Conservation (phyloP, 2,329 filamentous ascomycete species). For the Xylariaceae sp. region DNA sequence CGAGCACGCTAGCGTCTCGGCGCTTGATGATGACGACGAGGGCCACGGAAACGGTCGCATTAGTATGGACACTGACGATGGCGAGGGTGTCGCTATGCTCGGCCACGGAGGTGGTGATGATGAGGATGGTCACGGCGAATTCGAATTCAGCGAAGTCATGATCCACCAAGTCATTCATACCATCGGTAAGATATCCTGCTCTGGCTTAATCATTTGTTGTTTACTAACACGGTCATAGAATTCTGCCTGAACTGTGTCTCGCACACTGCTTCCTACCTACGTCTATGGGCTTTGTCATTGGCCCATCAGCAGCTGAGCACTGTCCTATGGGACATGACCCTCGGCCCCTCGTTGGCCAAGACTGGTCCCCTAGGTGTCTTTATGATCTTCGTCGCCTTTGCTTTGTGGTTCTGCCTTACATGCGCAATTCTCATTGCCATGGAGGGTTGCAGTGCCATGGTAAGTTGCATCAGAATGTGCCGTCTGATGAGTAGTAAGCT, state of each 20-base stretch:
- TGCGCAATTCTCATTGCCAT: constrained; percentile 71
- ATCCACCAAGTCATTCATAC: constrained; percentile 99
- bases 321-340: constrained; percentile 95
- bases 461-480: constrained; percentile 17
- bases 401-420: constrained; percentile 83
- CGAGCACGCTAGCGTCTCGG: constrained; percentile 81
- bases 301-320: constrained; percentile 96
- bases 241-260: constrained; percentile 99
- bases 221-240: constrained; percentile 47
- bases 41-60: constrained; percentile 57
- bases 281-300: constrained; percentile 94
- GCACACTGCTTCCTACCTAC: constrained; percentile 96
- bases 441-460: constrained; percentile 78
- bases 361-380: constrained; percentile 66
- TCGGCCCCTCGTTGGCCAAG: constrained; percentile 67
- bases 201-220: background rate
- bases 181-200: constrained; percentile 62
- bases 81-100: constrained; percentile 51
- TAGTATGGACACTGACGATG: constrained; percentile 61
- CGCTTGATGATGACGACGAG: constrained; percentile 80
- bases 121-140: constrained; percentile 82
- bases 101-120: constrained; percentile 58
- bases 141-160: constrained; percentile 96
- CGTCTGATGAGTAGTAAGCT: constrained; percentile 6
- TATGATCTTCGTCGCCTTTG: constrained; percentile 77